Evolutionary conservation across 2,329 filamentous ascomycete species (phyloP).

Genomic region (Ophiocordyceps unilateralis): DNA sequence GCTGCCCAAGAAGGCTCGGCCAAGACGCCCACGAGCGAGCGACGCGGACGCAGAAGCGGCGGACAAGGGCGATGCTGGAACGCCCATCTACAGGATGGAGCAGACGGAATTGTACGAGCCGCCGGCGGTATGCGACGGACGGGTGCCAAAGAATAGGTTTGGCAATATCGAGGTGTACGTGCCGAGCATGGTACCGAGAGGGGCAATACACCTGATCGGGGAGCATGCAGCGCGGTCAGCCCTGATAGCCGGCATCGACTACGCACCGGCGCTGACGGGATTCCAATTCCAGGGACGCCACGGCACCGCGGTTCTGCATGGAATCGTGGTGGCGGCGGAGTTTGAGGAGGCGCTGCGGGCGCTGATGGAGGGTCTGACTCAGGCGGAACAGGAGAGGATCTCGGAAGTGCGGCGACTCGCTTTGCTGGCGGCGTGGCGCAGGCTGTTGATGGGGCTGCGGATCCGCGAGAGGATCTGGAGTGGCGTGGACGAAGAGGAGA

Average conservation of each 20-base stretch:
- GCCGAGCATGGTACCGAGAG: slow-evolving; percentile 72
- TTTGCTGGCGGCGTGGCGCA: slow-evolving; percentile 47
- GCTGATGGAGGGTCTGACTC: slow-evolving; percentile 49
- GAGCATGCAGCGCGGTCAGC: slow-evolving; percentile 53
- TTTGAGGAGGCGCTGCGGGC: slow-evolving; percentile 54
- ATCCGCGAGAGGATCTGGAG: slow-evolving; percentile 59
- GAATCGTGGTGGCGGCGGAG: slow-evolving; percentile 59
- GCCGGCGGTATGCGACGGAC: slow-evolving; percentile 57
- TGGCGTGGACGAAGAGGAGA: slow-evolving; percentile 30
- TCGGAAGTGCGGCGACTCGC: slow-evolving; percentile 56
- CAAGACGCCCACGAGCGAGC: slow-evolving; percentile 6
- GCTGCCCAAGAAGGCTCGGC: slow-evolving; percentile 30
- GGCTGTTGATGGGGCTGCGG: slow-evolving; percentile 60
- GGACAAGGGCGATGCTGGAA: slow-evolving; percentile 21
- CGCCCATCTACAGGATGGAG: slow-evolving; percentile 40
- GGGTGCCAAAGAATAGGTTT: slow-evolving; percentile 77
- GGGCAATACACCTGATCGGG: slow-evolving; percentile 54
- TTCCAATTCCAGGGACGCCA: slow-evolving; percentile 77
- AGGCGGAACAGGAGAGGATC: slow-evolving; percentile 46
- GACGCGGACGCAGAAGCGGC: slow-evolving; percentile 12
- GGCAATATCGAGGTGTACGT: slow-evolving; percentile 92
- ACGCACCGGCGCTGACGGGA: slow-evolving; percentile 74
- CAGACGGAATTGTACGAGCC: slow-evolving; percentile 61
- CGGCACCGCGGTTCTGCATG: slow-evolving; percentile 68
- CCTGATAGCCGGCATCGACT: slow-evolving; percentile 62